Conservation (phyloP, 371 early-diverging fungal genomes). For the Rhizopus delemar region DNA sequence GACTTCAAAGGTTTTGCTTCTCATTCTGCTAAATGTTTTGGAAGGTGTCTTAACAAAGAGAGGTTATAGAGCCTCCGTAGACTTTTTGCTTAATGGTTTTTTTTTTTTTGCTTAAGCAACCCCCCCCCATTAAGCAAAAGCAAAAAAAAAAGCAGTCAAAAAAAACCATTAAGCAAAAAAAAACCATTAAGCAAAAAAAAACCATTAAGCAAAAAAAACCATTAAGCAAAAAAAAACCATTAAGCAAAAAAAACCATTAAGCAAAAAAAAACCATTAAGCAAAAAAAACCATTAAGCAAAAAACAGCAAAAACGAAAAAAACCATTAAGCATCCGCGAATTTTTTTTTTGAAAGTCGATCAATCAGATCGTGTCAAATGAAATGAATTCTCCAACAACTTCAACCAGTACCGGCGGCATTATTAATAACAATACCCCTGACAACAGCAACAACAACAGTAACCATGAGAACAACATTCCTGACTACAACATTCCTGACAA, state of each 20-base stretch:
- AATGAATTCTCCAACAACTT: conserved; percentile 1
- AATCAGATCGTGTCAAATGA: background rate
- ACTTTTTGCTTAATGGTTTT: background rate
- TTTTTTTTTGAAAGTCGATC: no score
- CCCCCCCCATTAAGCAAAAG: background rate
- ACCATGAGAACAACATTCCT: conserved; percentile 1
- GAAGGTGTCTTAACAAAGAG: conserved; percentile 1
- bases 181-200: no score
- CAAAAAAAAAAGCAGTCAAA: no score
- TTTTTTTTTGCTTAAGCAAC: conserved; percentile 1
- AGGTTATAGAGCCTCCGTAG: conserved; percentile 5
- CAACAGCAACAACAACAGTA: no score
- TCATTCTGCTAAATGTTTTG: conserved; percentile 3
- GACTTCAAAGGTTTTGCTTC: no score
- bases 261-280: no score
- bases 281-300: no score
- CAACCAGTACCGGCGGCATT: conserved; percentile 2
- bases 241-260: conserved; percentile 8
- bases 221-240: no score
- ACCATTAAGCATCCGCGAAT: conserved; percentile 11
- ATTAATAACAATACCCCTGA: no score
- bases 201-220: no score
- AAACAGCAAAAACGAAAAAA: conserved; percentile 5
- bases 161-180: no score
- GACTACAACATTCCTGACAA: conserved; percentile 5